Conservation (phyloP, 306 rosid species). For the Quercus engelmannii region DNA sequence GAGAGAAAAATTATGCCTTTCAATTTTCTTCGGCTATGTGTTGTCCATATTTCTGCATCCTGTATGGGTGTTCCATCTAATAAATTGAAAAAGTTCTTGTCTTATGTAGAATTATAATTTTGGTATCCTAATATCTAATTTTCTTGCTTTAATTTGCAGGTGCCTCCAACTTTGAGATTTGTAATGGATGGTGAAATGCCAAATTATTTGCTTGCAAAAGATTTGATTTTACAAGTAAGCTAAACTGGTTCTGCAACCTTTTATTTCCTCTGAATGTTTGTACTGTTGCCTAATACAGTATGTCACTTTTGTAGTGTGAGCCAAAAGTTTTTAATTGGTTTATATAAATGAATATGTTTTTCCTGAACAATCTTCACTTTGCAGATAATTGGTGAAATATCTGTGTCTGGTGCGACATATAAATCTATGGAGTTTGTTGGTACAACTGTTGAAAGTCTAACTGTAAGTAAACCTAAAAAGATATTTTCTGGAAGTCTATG, state of each 20-base stretch:
- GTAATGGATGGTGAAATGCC: slow-evolving; percentile 97
- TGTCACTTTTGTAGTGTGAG: not conserved
- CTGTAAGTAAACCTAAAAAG: slow-evolving; percentile 36
- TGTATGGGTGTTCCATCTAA: not conserved
- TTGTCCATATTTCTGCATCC: not conserved
- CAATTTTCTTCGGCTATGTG: not conserved
- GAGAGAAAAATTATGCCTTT: not conserved
- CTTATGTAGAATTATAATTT: not conserved
- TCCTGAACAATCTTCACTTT: slow-evolving; percentile 8
- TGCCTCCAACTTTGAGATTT: slow-evolving; percentile 86
- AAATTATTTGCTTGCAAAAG: slow-evolving; percentile 83
- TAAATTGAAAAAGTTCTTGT: slow-evolving; percentile 6
- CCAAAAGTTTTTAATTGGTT: not conserved
- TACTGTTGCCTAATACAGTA: not conserved
- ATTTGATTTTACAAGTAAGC: slow-evolving; percentile 88
- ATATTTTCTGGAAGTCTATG: not conserved
- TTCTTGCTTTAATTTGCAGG: slow-evolving; percentile 41
- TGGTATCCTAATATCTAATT: not conserved
- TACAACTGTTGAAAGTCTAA: slow-evolving; percentile 78
- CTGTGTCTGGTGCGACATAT: slow-evolving; percentile 88
- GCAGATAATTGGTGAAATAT: slow-evolving; percentile 92
- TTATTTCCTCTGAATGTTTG: not conserved
- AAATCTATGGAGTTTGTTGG: slow-evolving; percentile 97
- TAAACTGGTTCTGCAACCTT: not conserved
- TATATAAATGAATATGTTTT: not conserved